Conservation (phyloP, 371 early-diverging fungal species). For the Synchytrium microbalum region DNA sequence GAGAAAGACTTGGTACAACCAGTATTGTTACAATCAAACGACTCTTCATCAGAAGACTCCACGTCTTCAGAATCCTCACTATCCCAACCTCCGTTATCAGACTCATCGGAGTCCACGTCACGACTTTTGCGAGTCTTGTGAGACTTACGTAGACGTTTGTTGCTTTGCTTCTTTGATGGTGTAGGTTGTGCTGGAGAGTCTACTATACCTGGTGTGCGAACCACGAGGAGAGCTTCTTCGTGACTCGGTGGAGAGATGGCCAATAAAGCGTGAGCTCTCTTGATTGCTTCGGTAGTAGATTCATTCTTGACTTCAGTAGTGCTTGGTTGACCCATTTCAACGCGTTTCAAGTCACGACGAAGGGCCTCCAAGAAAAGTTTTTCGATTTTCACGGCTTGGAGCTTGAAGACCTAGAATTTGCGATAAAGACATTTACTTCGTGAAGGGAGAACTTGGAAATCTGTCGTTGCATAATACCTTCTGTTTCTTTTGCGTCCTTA, state of each 20-base stretch:
- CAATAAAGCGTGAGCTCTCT: not conserved
- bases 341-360: not conserved
- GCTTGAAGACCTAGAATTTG: conserved; percentile 8
- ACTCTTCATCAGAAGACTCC: not conserved
- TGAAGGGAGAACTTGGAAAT: conserved; percentile 98
- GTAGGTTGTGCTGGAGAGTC: not conserved
- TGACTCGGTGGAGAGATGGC: too few species aligned
- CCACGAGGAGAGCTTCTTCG: too few species aligned
- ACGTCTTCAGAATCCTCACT: not conserved
- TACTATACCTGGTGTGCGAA: too few species aligned
- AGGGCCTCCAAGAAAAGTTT: not conserved
- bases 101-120: not conserved
- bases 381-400: not conserved
- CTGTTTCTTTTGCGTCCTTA: conserved; percentile 99
- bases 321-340: not conserved
- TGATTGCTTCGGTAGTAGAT: not conserved
- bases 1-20: not conserved
- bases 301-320: not conserved
- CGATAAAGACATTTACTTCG: conserved; percentile 64
- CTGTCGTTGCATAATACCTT: too few species aligned
- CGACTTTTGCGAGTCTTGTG: not conserved
- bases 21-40: not conserved
- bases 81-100: not conserved
- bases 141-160: not conserved
- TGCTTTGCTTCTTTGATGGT: not conserved